Conservation (phyloP, 306 rosid genomes). For the Vigna mungo region DNA sequence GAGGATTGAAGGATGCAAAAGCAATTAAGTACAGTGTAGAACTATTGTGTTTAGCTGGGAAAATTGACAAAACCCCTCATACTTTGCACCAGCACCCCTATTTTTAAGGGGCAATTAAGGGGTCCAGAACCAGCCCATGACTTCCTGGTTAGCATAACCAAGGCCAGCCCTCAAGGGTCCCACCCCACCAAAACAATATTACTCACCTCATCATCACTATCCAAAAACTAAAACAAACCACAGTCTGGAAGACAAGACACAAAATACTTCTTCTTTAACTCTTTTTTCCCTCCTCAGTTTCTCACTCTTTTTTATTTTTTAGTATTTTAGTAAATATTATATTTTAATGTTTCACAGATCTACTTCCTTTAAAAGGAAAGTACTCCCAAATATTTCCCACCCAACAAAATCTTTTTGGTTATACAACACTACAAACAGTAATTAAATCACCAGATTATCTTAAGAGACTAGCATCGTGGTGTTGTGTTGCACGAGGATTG, state of each 20-base stretch:
- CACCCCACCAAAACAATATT: slow-evolving; percentile 43
- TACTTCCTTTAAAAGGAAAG: slow-evolving; percentile 67
- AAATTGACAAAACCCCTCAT: slow-evolving; percentile 34
- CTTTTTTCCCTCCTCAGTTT: neutral
- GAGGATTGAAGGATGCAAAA: no score
- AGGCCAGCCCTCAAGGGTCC: slow-evolving; percentile 24
- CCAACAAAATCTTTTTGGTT: neutral
- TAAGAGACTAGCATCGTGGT: neutral
- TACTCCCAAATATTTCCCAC: neutral
- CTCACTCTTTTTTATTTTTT: slow-evolving; percentile 5
- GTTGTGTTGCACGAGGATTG: neutral
- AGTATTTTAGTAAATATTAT: neutral
- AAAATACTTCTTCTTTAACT: neutral
- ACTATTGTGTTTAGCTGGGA: slow-evolving; percentile 29
- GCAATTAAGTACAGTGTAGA: neutral
- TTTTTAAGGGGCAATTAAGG: slow-evolving; percentile 43
- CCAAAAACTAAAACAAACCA: slow-evolving; percentile 33
- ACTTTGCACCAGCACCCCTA: slow-evolving; percentile 14
- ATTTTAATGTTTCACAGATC: neutral
- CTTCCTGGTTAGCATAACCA: slow-evolving; percentile 37
- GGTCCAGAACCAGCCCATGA: slow-evolving; percentile 44
- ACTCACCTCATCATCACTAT: slow-evolving; percentile 42
- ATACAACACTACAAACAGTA: neutral
- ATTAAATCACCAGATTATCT: slow-evolving; percentile 21
- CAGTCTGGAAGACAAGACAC: slow-evolving; percentile 41